Base-by-base conservation (phyloP, 2,329 filamentous ascomycete species). In the Hypoxylon sp. region DNA sequence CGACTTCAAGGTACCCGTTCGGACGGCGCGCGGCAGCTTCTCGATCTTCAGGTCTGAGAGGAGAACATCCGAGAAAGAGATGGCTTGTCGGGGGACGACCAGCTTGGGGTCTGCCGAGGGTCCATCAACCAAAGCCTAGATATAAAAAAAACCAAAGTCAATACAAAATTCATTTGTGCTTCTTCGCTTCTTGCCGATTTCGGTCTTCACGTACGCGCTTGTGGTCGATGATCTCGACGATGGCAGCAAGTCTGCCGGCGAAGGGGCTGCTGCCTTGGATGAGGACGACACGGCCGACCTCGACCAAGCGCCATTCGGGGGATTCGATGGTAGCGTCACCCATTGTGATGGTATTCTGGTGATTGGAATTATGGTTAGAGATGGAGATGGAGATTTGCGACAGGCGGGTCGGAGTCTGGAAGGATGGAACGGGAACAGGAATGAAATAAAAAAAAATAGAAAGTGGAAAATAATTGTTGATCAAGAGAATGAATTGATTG, bases 181-280 rank as follows among this genome's bases (percentile, higher is more conserved):
- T 30, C 27, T 17, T 19, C 12, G 20, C 20, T 32, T 15, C 26
- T 48, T 20, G 35, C 41, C 42, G 44, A 34, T 32, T 38, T 58
- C 44, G 38, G 36, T 44, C 36, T 34, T 37, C 73, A 91, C 94
- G 75, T 96, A 99, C 94, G 81, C 94, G 91, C 87, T 96, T 97
- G 89, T 99, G 93, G 82, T 99, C 94, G 81, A 99, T 94, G 79
- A 99, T 97, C 87, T 99, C 93, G 79, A 96, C 91, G 73, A 99
- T 93, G 71, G 87, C 82, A 71, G 92, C 95, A 70, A 97, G 86
- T 76, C 90, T 90, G 81, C 92, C 92, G 68, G 82, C 80, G 81
- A 80, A 89, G 69, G 87, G 86, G 73, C 91, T 89, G 74, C 84
- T 80, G 71, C 77, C 78, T 78, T 90, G 88, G 81, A 97, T 87